phyloP scores from a whole-genome alignment of 2,329 filamentous ascomycete species.

The Talaromyces marneffei region DNA sequence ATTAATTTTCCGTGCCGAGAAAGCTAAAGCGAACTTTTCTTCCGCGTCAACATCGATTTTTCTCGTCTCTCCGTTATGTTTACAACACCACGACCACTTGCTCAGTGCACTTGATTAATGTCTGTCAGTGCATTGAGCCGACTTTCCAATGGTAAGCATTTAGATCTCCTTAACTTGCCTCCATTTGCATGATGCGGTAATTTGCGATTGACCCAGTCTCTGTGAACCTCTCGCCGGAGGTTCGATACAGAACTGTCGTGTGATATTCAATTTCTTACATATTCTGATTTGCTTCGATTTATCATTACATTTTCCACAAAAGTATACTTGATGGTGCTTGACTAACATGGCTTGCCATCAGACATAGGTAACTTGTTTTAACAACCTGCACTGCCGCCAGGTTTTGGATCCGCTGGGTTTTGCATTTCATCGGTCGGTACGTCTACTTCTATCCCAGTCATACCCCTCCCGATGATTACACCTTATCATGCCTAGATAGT shows the following conservation, averaged over 20 bases:
- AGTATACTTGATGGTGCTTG: neutral
- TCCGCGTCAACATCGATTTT: neutral
- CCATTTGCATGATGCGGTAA: conserved; percentile 76
- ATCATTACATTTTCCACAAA: neutral
- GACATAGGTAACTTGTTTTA: neutral
- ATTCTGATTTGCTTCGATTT: conserved; percentile 64
- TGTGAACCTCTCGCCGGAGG: conserved; percentile 89
- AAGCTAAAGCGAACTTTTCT: conserved; percentile 20
- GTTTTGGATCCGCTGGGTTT: too few relatives aligned
- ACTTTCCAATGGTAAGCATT: conserved; percentile 7
- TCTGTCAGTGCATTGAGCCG: neutral
- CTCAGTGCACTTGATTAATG: neutral
- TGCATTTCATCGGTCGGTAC: conserved; percentile 25
- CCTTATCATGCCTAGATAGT: conserved; percentile 61
- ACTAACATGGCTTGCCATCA: neutral
- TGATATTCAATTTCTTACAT: conserved; percentile 99
- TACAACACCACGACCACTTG: neutral
- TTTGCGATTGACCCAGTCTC: conserved; percentile 92
- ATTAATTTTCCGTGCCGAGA: conserved; percentile 18
- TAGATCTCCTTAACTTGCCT: conserved; percentile 13
- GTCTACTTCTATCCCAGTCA: conserved; percentile 16
- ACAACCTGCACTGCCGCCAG: too few relatives aligned
- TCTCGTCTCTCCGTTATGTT: neutral
- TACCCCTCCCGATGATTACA: conserved; percentile 59
- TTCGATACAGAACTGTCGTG: conserved; percentile 64